Percentiles rank a stretch among this genome's conserved stretches.
phyloP scores from a whole-genome alignment of 1,284 basidiomycete genomes.

The Testicularia cyperi region DNA sequence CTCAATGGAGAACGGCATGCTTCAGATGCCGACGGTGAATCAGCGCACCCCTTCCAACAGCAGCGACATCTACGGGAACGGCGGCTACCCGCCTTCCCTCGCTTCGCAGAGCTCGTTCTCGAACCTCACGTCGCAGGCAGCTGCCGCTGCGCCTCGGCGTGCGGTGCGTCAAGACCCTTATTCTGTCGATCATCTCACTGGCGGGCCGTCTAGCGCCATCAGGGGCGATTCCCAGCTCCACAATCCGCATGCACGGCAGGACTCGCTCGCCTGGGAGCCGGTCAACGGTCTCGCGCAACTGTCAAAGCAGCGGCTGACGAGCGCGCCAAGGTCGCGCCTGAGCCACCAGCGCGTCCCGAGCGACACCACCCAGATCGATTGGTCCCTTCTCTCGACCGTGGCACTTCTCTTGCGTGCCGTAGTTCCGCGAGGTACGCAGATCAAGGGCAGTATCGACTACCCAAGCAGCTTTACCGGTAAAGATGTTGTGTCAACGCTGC shows the following conservation, averaged over 20 bases:
- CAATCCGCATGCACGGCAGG: no score
- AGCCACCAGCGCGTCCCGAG: background rate
- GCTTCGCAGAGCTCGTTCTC: conserved; percentile 3
- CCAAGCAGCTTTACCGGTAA: conserved; percentile 57
- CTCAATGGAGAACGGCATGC: no score
- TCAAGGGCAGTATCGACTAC: conserved; percentile 62
- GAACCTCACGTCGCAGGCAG: conserved; percentile 1
- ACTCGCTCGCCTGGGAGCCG: conserved; percentile 30
- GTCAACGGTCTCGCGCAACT: conserved; percentile 22
- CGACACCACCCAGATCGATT: conserved; percentile 67
- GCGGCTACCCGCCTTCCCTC: background rate
- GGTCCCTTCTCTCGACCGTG: conserved; percentile 80
- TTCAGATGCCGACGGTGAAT: no score
- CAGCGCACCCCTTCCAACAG: no score
- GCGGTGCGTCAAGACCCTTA: no score
- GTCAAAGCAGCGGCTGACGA: no score
- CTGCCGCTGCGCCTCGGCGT: background rate
- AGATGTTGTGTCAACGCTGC: conserved; percentile 50
- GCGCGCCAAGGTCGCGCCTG: conserved; percentile 2
- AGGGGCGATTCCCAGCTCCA: no score
- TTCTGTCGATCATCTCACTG: no score
- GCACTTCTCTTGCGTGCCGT: conserved; percentile 83
- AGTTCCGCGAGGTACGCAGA: conserved; percentile 79
- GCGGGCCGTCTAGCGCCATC: no score
- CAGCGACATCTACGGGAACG: no score